phyloP scores from a whole-genome alignment of 768 basidiomycete genomes.

The Leccinellum luteum region DNA sequence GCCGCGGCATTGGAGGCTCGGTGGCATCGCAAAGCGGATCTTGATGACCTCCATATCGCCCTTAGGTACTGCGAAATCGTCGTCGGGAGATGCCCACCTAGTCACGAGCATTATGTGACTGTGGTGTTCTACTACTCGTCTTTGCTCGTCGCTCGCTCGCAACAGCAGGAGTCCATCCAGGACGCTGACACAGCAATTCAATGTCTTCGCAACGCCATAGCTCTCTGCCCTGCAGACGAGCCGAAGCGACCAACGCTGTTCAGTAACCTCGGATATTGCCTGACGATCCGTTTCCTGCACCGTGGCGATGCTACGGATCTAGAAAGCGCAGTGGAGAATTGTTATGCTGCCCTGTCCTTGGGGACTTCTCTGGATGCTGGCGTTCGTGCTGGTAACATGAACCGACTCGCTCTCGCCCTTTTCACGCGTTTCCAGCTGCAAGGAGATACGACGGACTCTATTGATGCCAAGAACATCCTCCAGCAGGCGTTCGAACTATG shows the following conservation, averaged over 20 bases:
- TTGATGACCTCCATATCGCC: constrained; percentile 14
- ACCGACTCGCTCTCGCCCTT: constrained; percentile 14
- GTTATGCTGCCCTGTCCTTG: constrained; percentile 8
- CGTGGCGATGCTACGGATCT: constrained; percentile 22
- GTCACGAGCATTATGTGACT: background rate
- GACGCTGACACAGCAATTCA: constrained; percentile 19
- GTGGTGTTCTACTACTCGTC: constrained; percentile 5
- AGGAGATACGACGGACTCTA: constrained; percentile 15
- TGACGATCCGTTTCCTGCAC: constrained; percentile 17
- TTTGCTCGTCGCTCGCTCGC: constrained; percentile 12
- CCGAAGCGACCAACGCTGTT: background rate
- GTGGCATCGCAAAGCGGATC: constrained; percentile 7
- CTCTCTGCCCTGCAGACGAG: constrained; percentile 3
- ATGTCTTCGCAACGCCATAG: constrained; percentile 8
- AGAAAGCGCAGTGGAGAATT: constrained; percentile 22
- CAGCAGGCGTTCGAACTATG: constrained; percentile 12
- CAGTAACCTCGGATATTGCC: constrained; percentile 13
- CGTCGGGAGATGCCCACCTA: constrained; percentile 2
- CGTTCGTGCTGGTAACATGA: constrained; percentile 3
- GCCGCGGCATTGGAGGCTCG: background rate
- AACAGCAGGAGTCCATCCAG: constrained; percentile 8
- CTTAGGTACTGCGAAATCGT: constrained; percentile 9
- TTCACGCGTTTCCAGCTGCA: constrained; percentile 22
- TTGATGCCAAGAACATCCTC: constrained; percentile 16
- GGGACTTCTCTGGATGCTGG: constrained; percentile 5